A percentile compares a stretch with the other conserved stretches of the same genome.
phyloP scores from a whole-genome alignment of 225 moss, liverwort and hornwort genomes.

The Bryoerythrophyllum caledonicum region DNA sequence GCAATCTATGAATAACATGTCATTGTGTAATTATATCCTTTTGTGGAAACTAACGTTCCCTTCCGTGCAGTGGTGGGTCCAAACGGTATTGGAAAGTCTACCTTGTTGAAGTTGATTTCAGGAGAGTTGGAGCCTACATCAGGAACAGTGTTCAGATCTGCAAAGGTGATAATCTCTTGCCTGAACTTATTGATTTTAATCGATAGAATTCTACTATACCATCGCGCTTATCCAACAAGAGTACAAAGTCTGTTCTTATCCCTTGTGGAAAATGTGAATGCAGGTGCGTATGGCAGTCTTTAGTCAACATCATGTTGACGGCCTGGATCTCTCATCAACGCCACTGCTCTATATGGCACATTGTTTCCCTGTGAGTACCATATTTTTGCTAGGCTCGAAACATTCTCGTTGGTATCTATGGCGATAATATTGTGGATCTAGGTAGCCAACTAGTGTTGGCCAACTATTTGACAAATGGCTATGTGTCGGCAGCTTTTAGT shows the following conservation, averaged over 20 bases:
- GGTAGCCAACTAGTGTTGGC: no score
- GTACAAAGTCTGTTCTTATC: conserved; percentile 14
- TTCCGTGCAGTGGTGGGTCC: conserved; percentile 85
- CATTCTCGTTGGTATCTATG: no score
- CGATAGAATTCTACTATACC: not conserved
- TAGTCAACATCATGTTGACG: conserved; percentile 99
- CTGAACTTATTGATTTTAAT: not conserved
- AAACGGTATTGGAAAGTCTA: conserved; percentile 98
- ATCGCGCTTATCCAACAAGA: not conserved
- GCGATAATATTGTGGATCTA: no score
- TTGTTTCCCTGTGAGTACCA: conserved; percentile 83
- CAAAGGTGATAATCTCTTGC: conserved; percentile 61
- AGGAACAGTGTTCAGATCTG: conserved; percentile 86
- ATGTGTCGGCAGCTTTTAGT: no score
- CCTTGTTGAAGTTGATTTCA: conserved; percentile 91
- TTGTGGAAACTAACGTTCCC: conserved; percentile 20
- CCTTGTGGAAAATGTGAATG: conserved; percentile 24
- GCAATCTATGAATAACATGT: no score
- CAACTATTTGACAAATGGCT: no score
- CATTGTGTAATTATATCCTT: no score
- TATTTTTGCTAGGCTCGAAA: no score
- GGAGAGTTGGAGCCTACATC: conserved; percentile 94
- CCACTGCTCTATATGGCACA: conserved; percentile 91
- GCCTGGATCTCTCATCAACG: conserved; percentile 94
- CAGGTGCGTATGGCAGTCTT: conserved; percentile 99